These are phyloP conservation scores for Funneliformis mosseae DNA, from an alignment of 192 early-diverging fungal genomes.

Conservation along the genomic window DNA sequence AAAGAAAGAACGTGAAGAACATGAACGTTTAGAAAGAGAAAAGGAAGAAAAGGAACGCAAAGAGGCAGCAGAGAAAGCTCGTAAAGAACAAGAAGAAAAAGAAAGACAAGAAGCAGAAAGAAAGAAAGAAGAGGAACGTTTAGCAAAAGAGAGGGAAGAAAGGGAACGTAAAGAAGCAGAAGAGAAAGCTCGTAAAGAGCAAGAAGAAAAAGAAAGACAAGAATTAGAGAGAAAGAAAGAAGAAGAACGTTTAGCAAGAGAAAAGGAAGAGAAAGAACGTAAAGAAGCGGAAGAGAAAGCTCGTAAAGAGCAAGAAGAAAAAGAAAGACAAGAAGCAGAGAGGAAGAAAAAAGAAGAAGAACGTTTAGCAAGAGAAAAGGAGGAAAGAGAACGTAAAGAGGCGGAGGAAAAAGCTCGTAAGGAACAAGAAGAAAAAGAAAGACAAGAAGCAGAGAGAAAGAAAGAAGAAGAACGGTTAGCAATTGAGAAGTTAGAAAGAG, in stretches of 20 bases:
- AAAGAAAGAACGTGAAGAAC: constrained; percentile 17
- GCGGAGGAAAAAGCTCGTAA: too few species aligned
- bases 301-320: constrained; percentile 37
- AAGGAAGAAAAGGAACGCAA: constrained; percentile 36
- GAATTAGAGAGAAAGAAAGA: constrained; percentile 28
- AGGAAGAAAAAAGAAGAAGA: constrained; percentile 33
- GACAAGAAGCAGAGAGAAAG: constrained; percentile 21
- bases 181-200: constrained; percentile 39
- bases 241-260: constrained; percentile 35
- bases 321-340: constrained; percentile 39
- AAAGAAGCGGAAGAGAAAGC: constrained; percentile 42
- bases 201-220: constrained; percentile 16
- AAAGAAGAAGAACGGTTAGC: constrained; percentile 39
- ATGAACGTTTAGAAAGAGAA: too few species aligned
- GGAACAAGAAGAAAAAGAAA: constrained; percentile 33
- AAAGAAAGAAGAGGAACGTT: constrained; percentile 17
- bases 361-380: constrained; percentile 24
- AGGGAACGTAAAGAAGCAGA: constrained; percentile 31
- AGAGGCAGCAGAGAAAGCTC: constrained; percentile 38
- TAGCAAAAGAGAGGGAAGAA: too few species aligned
- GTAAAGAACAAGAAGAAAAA: constrained; percentile 33
- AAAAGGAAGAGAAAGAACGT: constrained; percentile 33
- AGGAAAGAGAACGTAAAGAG: too few species aligned
- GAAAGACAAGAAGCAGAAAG: constrained; percentile 29
- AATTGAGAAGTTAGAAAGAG: constrained; percentile 40